Percentiles rank a stretch among this genome's conserved stretches.
Evolutionary conservation across 2,329 filamentous ascomycete genomes (phyloP).

Genomic region (Apiospora koreana): DNA sequence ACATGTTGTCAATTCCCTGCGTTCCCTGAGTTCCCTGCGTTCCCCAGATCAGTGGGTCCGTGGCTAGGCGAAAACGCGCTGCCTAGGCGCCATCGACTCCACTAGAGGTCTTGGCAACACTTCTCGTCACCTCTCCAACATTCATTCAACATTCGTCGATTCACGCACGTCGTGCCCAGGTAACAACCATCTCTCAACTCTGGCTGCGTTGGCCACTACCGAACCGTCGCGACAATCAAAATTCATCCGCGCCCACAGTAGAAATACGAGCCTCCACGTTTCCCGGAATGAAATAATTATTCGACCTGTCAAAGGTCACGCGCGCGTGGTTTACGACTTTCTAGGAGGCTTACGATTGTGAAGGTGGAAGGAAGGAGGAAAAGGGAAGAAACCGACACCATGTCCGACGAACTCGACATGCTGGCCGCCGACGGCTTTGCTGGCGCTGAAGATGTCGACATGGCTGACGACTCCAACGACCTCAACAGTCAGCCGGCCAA

Average conservation of each 20-base stretch:
- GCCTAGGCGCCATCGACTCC: neutral
- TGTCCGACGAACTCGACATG: constrained; percentile 9
- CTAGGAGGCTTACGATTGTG: neutral
- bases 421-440: neutral
- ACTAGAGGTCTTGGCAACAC: constrained; percentile 1
- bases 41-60: constrained; percentile 2
- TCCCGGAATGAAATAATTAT: constrained; percentile 6
- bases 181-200: constrained; percentile 3
- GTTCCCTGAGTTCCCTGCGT: neutral
- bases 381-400: neutral
- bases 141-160: neutral
- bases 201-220: neutral
- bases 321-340: constrained; percentile 3
- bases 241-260: neutral
- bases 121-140: constrained; percentile 8
- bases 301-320: neutral
- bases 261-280: neutral
- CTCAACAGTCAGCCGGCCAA: neutral
- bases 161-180: neutral
- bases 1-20: neutral
- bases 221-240: neutral
- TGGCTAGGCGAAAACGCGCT: neutral
- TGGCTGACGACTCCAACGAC: neutral
- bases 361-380: neutral
- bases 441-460: neutral